Base-by-base conservation (phyloP, 176 grass and related monocot genomes). In the Carex pumila region DNA sequence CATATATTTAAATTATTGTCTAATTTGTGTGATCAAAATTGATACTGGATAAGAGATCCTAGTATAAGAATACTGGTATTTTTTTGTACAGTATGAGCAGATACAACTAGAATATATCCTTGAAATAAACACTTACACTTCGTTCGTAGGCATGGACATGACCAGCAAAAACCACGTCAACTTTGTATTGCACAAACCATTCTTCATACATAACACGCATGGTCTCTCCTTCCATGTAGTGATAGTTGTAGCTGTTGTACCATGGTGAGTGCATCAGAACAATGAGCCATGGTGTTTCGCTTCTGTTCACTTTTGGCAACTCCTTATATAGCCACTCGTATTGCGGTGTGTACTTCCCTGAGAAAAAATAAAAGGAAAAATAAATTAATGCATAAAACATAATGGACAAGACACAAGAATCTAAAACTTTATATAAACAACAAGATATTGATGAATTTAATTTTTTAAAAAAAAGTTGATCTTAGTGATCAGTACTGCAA, bases 191-290 rank as follows among this genome's bases (percentile, higher is more conserved):
- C 11, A 98, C 92, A 12, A 98, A 94, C 95, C 92, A 98, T 3
- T 71, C 74, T 81, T 98, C 95, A 12, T 87, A 98, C 84, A 98
- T 91, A 15, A 98, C 95, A 87, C 92, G 86, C 95, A 98, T 98
- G 72, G 79, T 88, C 82, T 98, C 92, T 18, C 95, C 95, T 86
- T 98, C 95, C 95, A 98, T 98, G 63, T 93, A 94, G 63, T 94
- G 95, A 56, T 98, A 93, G 79, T 94, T 93, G 52, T 98, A 94
- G 87, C 95, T 98, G 82, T 98, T 98, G 56, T 98, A 98, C 95
- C 92, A 98, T 12, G 95, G 95, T 37, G 95, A 79, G 18, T 98
- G 95, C 92, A 94, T 84, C n/a, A 98, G 86, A 22, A 94, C 88
- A 12, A 98, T 94, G 86, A 98, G 67, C 95, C 95, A 98, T 19